phyloP scores from a whole-genome alignment of 352 stramenopile species.

The Thalassiosira mediterranea region DNA sequence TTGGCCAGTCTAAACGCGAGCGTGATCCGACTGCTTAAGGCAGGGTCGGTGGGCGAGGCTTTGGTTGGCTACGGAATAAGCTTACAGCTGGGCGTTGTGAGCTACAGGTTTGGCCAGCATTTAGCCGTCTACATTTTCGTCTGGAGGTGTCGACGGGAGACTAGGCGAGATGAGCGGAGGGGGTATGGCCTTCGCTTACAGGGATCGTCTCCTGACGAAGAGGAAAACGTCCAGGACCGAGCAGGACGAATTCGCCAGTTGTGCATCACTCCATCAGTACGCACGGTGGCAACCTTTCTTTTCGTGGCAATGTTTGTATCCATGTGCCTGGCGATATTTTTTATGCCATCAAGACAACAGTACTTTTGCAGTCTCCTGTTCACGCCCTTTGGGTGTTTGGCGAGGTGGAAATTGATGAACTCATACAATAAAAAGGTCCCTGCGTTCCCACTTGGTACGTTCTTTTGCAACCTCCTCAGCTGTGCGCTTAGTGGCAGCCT shows the following conservation, averaged over 20 bases:
- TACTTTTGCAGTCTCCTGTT: constrained; percentile 75
- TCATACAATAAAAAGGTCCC: constrained; percentile 70
- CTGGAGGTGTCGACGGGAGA: constrained; percentile 69
- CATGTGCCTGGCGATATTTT: constrained; percentile 64
- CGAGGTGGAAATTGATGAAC: constrained; percentile 66
- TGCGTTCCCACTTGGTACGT: constrained; percentile 76
- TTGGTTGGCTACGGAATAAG: constrained; percentile 70
- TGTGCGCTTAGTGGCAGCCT: constrained; percentile 73
- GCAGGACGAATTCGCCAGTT: background rate
- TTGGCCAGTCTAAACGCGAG: constrained; percentile 77
- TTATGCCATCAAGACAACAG: constrained; percentile 65
- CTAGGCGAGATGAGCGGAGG: constrained; percentile 56
- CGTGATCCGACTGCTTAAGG: constrained; percentile 69
- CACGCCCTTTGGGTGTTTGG: constrained; percentile 70
- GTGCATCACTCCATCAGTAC: constrained; percentile 58
- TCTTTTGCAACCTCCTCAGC: constrained; percentile 70
- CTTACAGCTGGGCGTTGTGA: constrained; percentile 74
- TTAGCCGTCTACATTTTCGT: constrained; percentile 80
- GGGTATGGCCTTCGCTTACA: constrained; percentile 73
- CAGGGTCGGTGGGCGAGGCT: constrained; percentile 62
- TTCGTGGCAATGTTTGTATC: constrained; percentile 71
- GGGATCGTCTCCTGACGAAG: constrained; percentile 20
- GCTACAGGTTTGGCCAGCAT: constrained; percentile 77
- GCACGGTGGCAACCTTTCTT: constrained; percentile 67
- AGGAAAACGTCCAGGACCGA: constrained; percentile 20